phyloP scores from a whole-genome alignment of 441 rosid genomes.

The Pelargonium citronellum region DNA sequence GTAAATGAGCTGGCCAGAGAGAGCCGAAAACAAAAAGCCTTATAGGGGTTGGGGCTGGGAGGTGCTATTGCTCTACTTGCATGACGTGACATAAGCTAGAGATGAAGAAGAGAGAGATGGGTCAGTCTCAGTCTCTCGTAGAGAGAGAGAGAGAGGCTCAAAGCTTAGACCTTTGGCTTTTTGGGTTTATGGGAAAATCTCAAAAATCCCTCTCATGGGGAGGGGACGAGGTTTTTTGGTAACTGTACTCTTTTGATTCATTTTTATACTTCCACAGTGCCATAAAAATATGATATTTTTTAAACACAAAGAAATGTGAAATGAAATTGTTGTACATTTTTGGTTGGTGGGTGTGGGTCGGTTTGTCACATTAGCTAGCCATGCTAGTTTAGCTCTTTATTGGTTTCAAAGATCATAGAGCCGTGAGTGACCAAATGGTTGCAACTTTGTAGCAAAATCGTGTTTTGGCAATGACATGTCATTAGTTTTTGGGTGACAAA shows the following conservation, averaged over 20 bases:
- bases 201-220: conserved; percentile 31
- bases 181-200: conserved; percentile 22
- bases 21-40: conserved; percentile 27
- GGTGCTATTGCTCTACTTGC: conserved; percentile 33
- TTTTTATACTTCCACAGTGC: conserved; percentile 5
- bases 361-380: neutral
- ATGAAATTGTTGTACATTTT: conserved; percentile 3
- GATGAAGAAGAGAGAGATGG: neutral
- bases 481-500: conserved; percentile 4
- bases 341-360: conserved; percentile 4
- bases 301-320: neutral
- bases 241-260: conserved; percentile 12
- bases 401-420: neutral
- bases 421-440: neutral
- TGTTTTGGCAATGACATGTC: neutral
- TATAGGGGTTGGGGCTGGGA: conserved; percentile 29
- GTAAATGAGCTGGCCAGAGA: conserved; percentile 46
- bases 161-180: conserved; percentile 30
- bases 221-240: conserved; percentile 37
- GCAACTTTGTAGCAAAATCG: neutral
- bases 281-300: neutral
- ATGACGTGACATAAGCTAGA: conserved; percentile 56
- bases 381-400: neutral
- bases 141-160: conserved; percentile 13
- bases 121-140: neutral